Conservation (phyloP, 2,329 filamentous ascomycete genomes). For the Cadophora gregata region DNA sequence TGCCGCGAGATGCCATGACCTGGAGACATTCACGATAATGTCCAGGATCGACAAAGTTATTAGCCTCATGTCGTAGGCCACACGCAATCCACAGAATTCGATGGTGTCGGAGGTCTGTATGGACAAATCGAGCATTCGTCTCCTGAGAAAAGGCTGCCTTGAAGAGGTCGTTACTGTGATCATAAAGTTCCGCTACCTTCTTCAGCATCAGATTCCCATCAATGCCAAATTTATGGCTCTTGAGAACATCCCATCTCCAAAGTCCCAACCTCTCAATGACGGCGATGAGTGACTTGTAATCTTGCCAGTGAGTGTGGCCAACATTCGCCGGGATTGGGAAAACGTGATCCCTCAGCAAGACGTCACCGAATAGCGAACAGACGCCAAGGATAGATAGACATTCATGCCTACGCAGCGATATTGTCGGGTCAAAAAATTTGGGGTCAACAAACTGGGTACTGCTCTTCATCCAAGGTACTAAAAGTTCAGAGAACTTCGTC, state of each 20-base stretch:
- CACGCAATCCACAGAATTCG: constrained; percentile 33
- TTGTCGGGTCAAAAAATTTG: neutral
- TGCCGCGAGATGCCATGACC: constrained; percentile 22
- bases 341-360: constrained; percentile 28
- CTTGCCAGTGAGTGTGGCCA: constrained; percentile 10
- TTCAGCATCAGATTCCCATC: constrained; percentile 34
- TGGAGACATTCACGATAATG: constrained; percentile 38
- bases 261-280: neutral
- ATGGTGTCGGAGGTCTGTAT: constrained; percentile 27
- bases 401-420: neutral
- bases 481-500: constrained; percentile 27
- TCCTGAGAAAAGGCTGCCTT: constrained; percentile 38
- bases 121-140: constrained; percentile 34
- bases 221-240: constrained; percentile 28
- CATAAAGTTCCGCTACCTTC: constrained; percentile 33
- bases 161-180: constrained; percentile 39
- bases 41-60: constrained; percentile 15
- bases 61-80: constrained; percentile 30
- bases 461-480: constrained; percentile 38
- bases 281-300: constrained; percentile 19
- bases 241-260: neutral
- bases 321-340: constrained; percentile 28
- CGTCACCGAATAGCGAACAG: constrained; percentile 17
- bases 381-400: constrained; percentile 25
- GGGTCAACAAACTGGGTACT: constrained; percentile 31